Percentiles rank a stretch among this genome's conserved stretches.
phyloP scores from a whole-genome alignment of 768 basidiomycete species.

The Tylopilus subfusipes region DNA sequence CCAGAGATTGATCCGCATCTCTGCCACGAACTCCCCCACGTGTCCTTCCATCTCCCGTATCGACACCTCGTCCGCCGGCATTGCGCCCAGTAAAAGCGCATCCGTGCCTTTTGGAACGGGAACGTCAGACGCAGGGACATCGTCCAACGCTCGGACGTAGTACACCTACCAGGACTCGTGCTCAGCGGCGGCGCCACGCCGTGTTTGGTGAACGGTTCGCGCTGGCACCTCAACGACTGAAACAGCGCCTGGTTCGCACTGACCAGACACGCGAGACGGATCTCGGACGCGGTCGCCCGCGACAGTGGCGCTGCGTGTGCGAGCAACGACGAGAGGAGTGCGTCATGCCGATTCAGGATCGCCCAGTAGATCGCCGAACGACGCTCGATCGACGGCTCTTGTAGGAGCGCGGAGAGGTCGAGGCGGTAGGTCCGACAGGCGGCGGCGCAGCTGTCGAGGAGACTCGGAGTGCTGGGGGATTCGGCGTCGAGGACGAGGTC shows the following conservation, averaged over 20 bases:
- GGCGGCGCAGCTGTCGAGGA: conserved; percentile 45
- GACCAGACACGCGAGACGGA: conserved; percentile 60
- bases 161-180: conserved; percentile 11
- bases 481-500: conserved; percentile 43
- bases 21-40: conserved; percentile 52
- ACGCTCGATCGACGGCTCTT: conserved; percentile 59
- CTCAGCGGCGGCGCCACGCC: conserved; percentile 14
- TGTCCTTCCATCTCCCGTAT: conserved; percentile 51
- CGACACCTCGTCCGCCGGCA: conserved; percentile 52
- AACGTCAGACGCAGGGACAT: not conserved
- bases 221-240: conserved; percentile 20
- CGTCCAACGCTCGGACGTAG: too few relatives aligned
- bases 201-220: conserved; percentile 7
- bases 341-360: conserved; percentile 49
- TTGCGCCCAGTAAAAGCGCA: conserved; percentile 39
- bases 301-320: conserved; percentile 47
- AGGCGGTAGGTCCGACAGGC: conserved; percentile 51
- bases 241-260: conserved; percentile 26
- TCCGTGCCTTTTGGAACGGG: conserved; percentile 48
- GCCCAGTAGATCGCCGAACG: conserved; percentile 74
- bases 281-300: conserved; percentile 48
- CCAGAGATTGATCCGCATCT: conserved; percentile 47
- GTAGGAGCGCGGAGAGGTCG: conserved; percentile 52
- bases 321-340: conserved; percentile 49
- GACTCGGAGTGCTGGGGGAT: conserved; percentile 17